Percentiles rank a stretch among this genome's conserved stretches.
These are phyloP conservation scores for Sphagnum tenellum DNA, from an alignment of 225 moss, liverwort and hornwort genomes.

Conservation along the genomic window DNA sequence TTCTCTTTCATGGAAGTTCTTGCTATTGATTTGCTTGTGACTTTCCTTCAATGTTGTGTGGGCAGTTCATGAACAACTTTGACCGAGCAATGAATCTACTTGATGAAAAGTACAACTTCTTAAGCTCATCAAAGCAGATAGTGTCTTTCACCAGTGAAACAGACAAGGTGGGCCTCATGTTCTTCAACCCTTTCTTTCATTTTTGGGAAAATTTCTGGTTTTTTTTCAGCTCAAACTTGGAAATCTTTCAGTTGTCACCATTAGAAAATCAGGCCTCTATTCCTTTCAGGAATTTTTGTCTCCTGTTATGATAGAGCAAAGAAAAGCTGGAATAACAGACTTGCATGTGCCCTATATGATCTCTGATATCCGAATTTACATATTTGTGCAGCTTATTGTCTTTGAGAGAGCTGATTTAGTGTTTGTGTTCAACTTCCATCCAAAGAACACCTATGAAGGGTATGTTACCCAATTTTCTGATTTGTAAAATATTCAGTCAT, in stretches of 20 bases:
- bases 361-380: too few relatives aligned
- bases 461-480: constrained; percentile 11
- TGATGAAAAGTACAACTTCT: constrained; percentile 62
- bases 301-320: too few relatives aligned
- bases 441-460: constrained; percentile 64
- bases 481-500: not conserved
- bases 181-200: not conserved
- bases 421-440: constrained; percentile 92
- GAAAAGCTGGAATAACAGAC: too few relatives aligned
- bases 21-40: too few relatives aligned
- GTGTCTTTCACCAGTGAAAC: constrained; percentile 61
- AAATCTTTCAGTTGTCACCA: too few relatives aligned
- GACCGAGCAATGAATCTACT: constrained; percentile 75
- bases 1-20: too few relatives aligned
- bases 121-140: constrained; percentile 69
- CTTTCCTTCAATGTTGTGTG: not conserved
- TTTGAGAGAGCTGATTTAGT: constrained; percentile 86
- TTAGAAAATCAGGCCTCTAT: too few relatives aligned
- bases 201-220: not conserved
- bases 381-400: constrained; percentile 48
- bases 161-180: constrained; percentile 43
- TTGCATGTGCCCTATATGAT: too few relatives aligned
- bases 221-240: too few relatives aligned
- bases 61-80: constrained; percentile 85
- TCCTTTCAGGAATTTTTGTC: too few relatives aligned